These are phyloP conservation scores for Phytophthora idaei DNA, from an alignment of 352 stramenopile species.

Conservation along the genomic window DNA sequence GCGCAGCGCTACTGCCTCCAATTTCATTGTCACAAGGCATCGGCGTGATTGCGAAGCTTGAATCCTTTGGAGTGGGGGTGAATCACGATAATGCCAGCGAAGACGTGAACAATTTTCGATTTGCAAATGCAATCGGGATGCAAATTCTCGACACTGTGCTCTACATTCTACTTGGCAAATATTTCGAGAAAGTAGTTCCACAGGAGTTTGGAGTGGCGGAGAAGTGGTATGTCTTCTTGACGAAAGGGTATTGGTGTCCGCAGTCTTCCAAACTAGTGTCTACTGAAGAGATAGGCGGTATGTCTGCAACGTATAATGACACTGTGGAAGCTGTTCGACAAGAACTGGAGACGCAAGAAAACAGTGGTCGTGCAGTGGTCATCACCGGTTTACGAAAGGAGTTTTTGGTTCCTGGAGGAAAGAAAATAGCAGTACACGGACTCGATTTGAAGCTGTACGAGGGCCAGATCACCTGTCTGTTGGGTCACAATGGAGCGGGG, in stretches of 20 bases:
- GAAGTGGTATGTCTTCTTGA: conserved; percentile 92
- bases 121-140: conserved; percentile 74
- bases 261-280: conserved; percentile 25
- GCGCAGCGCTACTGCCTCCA: conserved; percentile 62
- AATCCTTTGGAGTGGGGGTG: conserved; percentile 56
- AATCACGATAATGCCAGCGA: conserved; percentile 43
- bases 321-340: conserved; percentile 37
- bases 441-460: conserved; percentile 91
- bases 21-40: conserved; percentile 80
- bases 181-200: conserved; percentile 93
- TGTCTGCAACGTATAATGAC: neutral
- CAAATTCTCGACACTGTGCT: conserved; percentile 90
- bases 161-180: conserved; percentile 86
- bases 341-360: conserved; percentile 62
- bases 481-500: conserved; percentile 96
- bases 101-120: conserved; percentile 53
- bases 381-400: conserved; percentile 72
- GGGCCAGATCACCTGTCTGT: conserved; percentile 93
- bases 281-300: conserved; percentile 37
- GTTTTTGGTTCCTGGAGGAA: conserved; percentile 65
- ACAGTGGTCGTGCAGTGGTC: conserved; percentile 56
- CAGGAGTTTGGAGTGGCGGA: conserved; percentile 90
- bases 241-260: conserved; percentile 67
- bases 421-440: conserved; percentile 89
- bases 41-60: conserved; percentile 61